These are phyloP conservation scores for Fragilaria radians DNA, from an alignment of 108 stramenopile genomes.

Conservation along the genomic window DNA sequence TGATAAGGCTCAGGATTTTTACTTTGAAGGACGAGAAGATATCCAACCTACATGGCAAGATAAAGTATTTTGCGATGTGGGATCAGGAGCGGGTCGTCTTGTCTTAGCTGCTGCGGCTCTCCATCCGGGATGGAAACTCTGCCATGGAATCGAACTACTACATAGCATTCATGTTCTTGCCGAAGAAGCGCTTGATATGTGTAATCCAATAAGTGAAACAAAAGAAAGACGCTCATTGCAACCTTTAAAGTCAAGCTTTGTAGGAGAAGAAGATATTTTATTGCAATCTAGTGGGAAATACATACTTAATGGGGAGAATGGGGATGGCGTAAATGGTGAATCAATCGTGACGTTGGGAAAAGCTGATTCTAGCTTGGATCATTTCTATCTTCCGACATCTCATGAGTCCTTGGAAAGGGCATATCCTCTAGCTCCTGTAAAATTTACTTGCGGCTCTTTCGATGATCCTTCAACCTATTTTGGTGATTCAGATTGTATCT, in stretches of 20 bases:
- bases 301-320: neutral
- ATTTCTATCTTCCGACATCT: neutral
- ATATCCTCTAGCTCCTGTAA: slow-evolving; percentile 43
- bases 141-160: slow-evolving; percentile 63
- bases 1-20: slow-evolving; percentile 34
- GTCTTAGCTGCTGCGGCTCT: slow-evolving; percentile 66
- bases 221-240: neutral
- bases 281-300: neutral
- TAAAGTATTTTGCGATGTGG: slow-evolving; percentile 66
- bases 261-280: neutral
- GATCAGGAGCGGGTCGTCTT: slow-evolving; percentile 72
- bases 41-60: slow-evolving; percentile 14
- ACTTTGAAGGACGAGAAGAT: neutral
- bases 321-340: too few species aligned
- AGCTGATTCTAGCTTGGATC: neutral
- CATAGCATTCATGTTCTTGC: slow-evolving; percentile 48
- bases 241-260: neutral
- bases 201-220: slow-evolving; percentile 2
- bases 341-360: too few species aligned
- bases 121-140: slow-evolving; percentile 44
- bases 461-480: slow-evolving; percentile 60
- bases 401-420: neutral
- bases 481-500: slow-evolving; percentile 66
- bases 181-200: slow-evolving; percentile 22
- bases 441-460: slow-evolving; percentile 65